These are phyloP conservation scores for Trypanosoma melophagium DNA, from an alignment of 208 protist genomes.

Conservation along the genomic window DNA sequence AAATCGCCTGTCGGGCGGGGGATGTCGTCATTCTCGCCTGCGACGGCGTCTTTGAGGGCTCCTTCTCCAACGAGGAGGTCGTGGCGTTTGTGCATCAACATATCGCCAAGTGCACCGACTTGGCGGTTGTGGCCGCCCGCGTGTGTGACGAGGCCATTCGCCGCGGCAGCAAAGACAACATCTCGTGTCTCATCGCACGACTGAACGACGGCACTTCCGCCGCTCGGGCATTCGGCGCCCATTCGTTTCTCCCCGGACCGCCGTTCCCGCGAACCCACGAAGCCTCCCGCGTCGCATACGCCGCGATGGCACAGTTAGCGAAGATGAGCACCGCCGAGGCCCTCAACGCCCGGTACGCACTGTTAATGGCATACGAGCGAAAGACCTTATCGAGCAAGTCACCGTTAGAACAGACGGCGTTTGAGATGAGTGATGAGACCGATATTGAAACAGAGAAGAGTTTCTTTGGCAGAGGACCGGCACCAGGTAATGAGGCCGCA, in stretches of 20 bases:
- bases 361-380: conserved; percentile 65
- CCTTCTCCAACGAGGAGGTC: conserved; percentile 88
- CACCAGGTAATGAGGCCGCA: conserved; percentile 76
- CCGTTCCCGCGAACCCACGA: conserved; percentile 78
- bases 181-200: conserved; percentile 84
- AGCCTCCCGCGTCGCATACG: conserved; percentile 62
- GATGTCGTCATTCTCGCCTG: conserved; percentile 88
- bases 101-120: conserved; percentile 58
- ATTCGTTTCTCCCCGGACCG: conserved; percentile 75
- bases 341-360: conserved; percentile 65
- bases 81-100: conserved; percentile 67
- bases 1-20: conserved; percentile 55
- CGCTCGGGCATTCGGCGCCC: conserved; percentile 44
- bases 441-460: conserved; percentile 78
- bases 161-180: conserved; percentile 91
- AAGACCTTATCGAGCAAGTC: conserved; percentile 51
- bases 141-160: conserved; percentile 89
- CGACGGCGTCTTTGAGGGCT: conserved; percentile 91
- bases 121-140: conserved; percentile 71
- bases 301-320: conserved; percentile 67
- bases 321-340: conserved; percentile 49
- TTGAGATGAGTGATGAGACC: conserved; percentile 88
- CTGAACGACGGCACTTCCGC: conserved; percentile 62
- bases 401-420: conserved; percentile 77
- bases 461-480: conserved; percentile 81